Base-by-base conservation (phyloP, 495 filamentous ascomycete species). In the Penicillium antarcticum region DNA sequence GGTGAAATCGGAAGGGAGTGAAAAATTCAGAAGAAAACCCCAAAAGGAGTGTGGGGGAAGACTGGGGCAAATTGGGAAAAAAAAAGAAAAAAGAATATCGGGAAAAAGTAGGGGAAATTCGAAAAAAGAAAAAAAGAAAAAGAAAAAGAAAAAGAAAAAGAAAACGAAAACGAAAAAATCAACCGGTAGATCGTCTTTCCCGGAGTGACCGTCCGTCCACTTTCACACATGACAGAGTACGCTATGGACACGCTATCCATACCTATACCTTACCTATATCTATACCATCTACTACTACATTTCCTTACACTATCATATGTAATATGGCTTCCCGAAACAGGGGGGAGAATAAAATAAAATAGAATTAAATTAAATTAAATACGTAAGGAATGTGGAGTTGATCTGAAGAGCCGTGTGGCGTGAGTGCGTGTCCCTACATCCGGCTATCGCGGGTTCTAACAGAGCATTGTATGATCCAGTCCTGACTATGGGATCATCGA, bases 401-500 rank as follows among this genome's bases (percentile, higher is more conserved):
- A 24, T 0, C 45, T 61, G 54, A 63, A 55, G 57, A 61, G 53
- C 48, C 59, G 55, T 58, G 58, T 61, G 58, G 58, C 61, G 54
- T 61, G 61, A 59, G 60, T 65, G 60, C 59, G 59, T 62, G 60
- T 44, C 56, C 51, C 35, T 52, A 31, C 37, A 42, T 53, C 58
- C 59, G 62, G 58, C 56, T 65, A 62, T 57, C 62, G 59, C 58
- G 59, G 26, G 26, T 29, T 29, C 59, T 9, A 57, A 45, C 49
- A 51, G 54, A 54, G 55, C 54, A 64, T 51, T 48, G 47, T 50
- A 45, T 38, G 44, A 29, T 29, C 26, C 5, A 29, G 9, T 29
- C 26, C 26, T 8, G 26, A 29, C 26, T 8, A 38, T 35, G 32
- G 47, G 47, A 57, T 65, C 62, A 65, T 65, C 59, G 59, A 65